Conservation (phyloP, 2,329 filamentous ascomycete genomes). For the Septoria petroselini region DNA sequence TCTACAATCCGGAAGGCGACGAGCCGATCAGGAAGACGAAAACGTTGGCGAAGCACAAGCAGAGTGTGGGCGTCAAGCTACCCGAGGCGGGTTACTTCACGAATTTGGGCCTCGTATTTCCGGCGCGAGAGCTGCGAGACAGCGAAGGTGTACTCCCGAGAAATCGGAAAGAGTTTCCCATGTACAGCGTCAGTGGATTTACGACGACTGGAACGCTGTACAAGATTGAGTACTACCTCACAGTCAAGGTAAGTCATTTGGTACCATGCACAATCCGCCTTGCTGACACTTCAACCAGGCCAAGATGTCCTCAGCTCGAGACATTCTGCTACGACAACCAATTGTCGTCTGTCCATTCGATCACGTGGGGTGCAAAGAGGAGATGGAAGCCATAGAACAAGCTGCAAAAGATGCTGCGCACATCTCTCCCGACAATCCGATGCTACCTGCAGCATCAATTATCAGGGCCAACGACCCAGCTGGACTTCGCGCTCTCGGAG, state of each 20-base stretch:
- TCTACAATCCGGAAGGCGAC: constrained; percentile 90
- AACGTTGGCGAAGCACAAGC: constrained; percentile 77
- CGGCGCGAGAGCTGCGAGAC: constrained; percentile 82
- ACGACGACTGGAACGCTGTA: constrained; percentile 92
- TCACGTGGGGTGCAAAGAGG: constrained; percentile 92
- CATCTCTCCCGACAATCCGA: constrained; percentile 84
- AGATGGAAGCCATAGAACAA: constrained; percentile 97
- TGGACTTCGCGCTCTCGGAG: constrained; percentile 58
- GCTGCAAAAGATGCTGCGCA: constrained; percentile 88
- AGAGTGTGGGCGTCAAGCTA: constrained; percentile 76
- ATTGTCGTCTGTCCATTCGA: constrained; percentile 96
- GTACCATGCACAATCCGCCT: background rate
- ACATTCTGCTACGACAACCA: constrained; percentile 83
- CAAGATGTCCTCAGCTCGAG: constrained; percentile 78
- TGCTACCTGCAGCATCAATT: constrained; percentile 83
- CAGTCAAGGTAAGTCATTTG: constrained; percentile 70
- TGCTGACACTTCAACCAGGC: constrained; percentile 57
- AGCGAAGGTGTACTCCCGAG: constrained; percentile 81
- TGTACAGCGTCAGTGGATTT: constrained; percentile 84
- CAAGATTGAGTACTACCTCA: constrained; percentile 96
- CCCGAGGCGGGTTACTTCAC: constrained; percentile 91
- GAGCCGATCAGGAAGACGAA: constrained; percentile 80
- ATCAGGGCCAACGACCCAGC: constrained; percentile 71
- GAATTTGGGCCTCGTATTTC: constrained; percentile 86
- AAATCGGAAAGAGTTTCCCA: constrained; percentile 81